phyloP scores from a whole-genome alignment of 768 basidiomycete species.

The Gloeopeniophorella convolvens region DNA sequence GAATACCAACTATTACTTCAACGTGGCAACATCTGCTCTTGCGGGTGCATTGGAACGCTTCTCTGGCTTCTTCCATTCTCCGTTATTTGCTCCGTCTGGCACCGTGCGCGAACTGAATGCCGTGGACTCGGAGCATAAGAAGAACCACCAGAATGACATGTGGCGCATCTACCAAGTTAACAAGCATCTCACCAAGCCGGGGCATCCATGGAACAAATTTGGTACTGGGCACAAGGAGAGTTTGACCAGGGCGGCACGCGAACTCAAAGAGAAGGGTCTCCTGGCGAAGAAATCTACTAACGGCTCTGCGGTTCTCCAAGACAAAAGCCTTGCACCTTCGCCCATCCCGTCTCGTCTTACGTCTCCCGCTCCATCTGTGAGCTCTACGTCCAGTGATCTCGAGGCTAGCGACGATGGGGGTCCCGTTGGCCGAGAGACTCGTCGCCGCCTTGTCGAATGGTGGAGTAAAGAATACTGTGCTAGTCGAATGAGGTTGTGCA shows the following conservation, averaged over 20 bases:
- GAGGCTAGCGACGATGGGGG: constrained; percentile 64
- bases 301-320: constrained; percentile 29
- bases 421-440: constrained; percentile 69
- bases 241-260: constrained; percentile 54
- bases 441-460: constrained; percentile 77
- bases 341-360: constrained; percentile 48
- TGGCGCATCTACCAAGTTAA: constrained; percentile 96
- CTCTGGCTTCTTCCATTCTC: constrained; percentile 87
- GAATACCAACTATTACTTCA: constrained; percentile 88
- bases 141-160: constrained; percentile 84
- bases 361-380: constrained; percentile 54
- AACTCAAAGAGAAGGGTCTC: constrained; percentile 45
- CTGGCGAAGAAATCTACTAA: constrained; percentile 25
- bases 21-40: constrained; percentile 56
- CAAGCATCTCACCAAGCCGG: constrained; percentile 73
- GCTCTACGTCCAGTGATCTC: constrained; percentile 45
- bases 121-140: constrained; percentile 95
- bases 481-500: constrained; percentile 71
- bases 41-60: constrained; percentile 70
- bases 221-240: constrained; percentile 81
- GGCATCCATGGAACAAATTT: constrained; percentile 88
- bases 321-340: constrained; percentile 31
- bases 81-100: constrained; percentile 80
- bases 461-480: constrained; percentile 80
- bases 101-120: constrained; percentile 89